Percentiles rank a stretch among this genome's conserved stretches.
Conservation (phyloP, 2,329 filamentous ascomycete genomes). For the Sporothrix brunneoviolacea region DNA sequence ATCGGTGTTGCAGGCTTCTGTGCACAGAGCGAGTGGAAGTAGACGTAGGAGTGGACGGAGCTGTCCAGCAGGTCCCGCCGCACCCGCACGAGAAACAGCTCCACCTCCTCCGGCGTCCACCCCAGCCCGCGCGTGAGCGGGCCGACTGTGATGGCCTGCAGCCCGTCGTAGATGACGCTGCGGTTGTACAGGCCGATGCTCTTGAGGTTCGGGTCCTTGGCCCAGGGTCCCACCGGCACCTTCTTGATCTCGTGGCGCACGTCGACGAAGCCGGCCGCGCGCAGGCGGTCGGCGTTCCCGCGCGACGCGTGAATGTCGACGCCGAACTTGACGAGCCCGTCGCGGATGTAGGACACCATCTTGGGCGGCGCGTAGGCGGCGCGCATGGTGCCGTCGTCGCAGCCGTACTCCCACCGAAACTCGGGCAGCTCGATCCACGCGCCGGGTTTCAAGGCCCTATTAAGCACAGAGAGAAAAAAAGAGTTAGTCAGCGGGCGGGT, state of each 20-base stretch:
- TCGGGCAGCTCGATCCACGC: conserved; percentile 37
- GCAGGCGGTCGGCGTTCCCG: conserved; percentile 24
- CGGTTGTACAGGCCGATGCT: conserved; percentile 23
- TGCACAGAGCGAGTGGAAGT: conserved; percentile 12
- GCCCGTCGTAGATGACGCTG: conserved; percentile 21
- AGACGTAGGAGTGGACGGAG: conserved; percentile 16
- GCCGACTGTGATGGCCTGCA: conserved; percentile 23
- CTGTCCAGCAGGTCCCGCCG: conserved; percentile 17
- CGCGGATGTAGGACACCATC: conserved; percentile 17
- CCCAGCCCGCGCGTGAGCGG: conserved; percentile 22
- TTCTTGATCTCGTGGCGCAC: conserved; percentile 25
- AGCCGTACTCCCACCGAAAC: conserved; percentile 18
- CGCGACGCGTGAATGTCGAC: conserved; percentile 22
- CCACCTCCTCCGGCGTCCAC: conserved; percentile 22
- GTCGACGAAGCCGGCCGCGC: conserved; percentile 29
- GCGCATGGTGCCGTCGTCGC: conserved; percentile 26
- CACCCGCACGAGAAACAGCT: conserved; percentile 20
- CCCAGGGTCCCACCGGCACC: conserved; percentile 30
- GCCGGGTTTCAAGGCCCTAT: conserved; percentile 29
- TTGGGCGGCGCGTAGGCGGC: conserved; percentile 22
- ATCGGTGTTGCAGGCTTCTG: too few relatives aligned
- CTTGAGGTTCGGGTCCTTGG: conserved; percentile 21
- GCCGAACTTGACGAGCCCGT: conserved; percentile 19
- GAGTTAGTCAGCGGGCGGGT: too few relatives aligned
- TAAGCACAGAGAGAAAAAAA: not conserved